Percentiles rank a stretch among this genome's conserved stretches.
Conservation (phyloP, 306 rosid genomes). For the Potentilla sterilis region DNA sequence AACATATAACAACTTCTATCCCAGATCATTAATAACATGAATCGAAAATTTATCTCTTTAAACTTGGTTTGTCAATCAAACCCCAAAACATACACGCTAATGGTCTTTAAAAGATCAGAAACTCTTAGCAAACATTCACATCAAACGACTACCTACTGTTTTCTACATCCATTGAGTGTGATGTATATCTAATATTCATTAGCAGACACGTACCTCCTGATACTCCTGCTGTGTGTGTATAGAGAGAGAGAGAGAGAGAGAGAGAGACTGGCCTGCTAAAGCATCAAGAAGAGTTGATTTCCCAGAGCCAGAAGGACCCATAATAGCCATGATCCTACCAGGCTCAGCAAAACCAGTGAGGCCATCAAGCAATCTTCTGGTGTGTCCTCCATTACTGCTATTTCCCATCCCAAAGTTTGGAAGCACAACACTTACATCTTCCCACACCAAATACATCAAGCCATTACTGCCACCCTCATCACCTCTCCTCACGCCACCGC, state of each 20-base stretch:
- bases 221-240: background rate
- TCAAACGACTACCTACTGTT: background rate
- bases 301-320: constrained; percentile 99
- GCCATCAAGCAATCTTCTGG: constrained; percentile 65
- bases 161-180: background rate
- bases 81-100: background rate
- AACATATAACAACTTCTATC: background rate
- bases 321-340: constrained; percentile 77
- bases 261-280: constrained; percentile 55
- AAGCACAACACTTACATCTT: constrained; percentile 65
- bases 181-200: background rate
- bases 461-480: constrained; percentile 10
- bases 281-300: constrained; percentile 95
- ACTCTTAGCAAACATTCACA: background rate
- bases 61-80: background rate
- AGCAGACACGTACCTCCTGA: no score
- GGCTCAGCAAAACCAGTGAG: constrained; percentile 84
- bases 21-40: background rate
- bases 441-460: constrained; percentile 75
- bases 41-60: background rate
- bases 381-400: constrained; percentile 45
- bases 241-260: constrained; percentile 8
- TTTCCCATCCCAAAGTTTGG: constrained; percentile 50
- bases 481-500: background rate
- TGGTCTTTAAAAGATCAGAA: background rate